phyloP scores from a whole-genome alignment of 495 filamentous ascomycete species.

The Trichoderma gamsii region DNA sequence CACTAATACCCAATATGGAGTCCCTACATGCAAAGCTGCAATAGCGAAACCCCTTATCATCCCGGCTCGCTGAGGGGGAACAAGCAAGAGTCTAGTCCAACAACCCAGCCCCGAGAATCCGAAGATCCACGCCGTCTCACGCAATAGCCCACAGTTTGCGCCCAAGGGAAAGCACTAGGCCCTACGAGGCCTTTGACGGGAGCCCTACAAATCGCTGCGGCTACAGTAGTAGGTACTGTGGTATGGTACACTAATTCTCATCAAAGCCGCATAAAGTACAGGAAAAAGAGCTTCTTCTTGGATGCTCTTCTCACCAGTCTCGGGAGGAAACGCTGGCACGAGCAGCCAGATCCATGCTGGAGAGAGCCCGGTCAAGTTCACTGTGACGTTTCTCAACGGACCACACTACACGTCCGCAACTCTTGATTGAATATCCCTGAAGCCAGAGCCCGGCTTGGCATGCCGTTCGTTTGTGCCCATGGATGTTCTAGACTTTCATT shows the following conservation, averaged over 20 bases:
- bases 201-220: background rate
- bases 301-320: no score
- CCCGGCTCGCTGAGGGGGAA: background rate
- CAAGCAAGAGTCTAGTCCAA: no score
- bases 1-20: background rate
- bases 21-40: background rate
- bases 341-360: no score
- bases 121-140: conserved; percentile 6
- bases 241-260: no score
- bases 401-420: background rate
- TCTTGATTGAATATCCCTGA: background rate
- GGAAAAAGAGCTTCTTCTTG: no score
- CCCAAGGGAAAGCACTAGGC: background rate
- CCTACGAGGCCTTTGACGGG: background rate
- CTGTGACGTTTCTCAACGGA: background rate
- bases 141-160: conserved; percentile 12
- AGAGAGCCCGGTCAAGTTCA: no score
- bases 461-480: background rate
- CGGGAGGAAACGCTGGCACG: no score
- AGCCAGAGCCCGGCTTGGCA: conserved; percentile 8
- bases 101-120: background rate
- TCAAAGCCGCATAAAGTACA: no score
- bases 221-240: no score
- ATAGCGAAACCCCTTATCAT: background rate
- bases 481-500: conserved; percentile 3